These are phyloP conservation scores for Gamsiella multidivaricata DNA, from an alignment of 192 early-diverging fungal species.

Conservation along the genomic window DNA sequence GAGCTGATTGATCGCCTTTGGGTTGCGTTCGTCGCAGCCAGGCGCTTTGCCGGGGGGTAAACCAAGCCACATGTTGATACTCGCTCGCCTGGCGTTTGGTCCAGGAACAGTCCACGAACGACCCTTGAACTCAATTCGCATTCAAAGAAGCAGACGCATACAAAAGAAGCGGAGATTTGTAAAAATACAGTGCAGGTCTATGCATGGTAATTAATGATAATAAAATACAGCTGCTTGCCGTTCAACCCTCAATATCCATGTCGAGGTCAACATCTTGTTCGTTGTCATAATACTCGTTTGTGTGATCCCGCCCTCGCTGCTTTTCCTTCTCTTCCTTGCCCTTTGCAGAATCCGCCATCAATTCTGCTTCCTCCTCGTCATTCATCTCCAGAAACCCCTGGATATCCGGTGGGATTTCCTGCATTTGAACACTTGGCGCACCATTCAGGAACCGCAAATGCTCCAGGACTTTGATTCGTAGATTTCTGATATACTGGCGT, in stretches of 20 bases:
- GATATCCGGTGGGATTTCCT: conserved; percentile 80
- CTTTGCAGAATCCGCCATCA: conserved; percentile 42
- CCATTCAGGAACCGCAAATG: conserved; percentile 86
- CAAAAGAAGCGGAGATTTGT: neutral
- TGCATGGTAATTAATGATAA: too few species aligned
- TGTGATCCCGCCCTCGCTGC: conserved; percentile 23
- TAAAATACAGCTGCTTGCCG: neutral
- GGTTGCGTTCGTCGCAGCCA: neutral
- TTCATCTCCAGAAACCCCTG: conserved; percentile 65
- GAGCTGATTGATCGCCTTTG: conserved; percentile 3
- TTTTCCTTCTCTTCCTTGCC: conserved; percentile 44
- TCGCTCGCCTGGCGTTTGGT: neutral
- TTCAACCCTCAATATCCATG: conserved; percentile 25
- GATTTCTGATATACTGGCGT: conserved; percentile 80
- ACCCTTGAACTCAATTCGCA: too few species aligned
- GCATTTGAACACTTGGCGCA: conserved; percentile 97
- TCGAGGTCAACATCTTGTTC: conserved; percentile 38
- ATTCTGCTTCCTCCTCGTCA: conserved; percentile 64
- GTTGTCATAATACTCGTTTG: conserved; percentile 39
- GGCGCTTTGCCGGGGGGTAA: neutral
- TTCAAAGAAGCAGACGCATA: too few species aligned
- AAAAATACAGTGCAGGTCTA: too few species aligned
- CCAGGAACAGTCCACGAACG: neutral
- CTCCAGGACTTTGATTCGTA: conserved; percentile 79
- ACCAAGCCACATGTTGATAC: conserved; percentile 34